Conservation (phyloP, 495 filamentous ascomycete genomes). For the Clavariopsis aquatica region DNA sequence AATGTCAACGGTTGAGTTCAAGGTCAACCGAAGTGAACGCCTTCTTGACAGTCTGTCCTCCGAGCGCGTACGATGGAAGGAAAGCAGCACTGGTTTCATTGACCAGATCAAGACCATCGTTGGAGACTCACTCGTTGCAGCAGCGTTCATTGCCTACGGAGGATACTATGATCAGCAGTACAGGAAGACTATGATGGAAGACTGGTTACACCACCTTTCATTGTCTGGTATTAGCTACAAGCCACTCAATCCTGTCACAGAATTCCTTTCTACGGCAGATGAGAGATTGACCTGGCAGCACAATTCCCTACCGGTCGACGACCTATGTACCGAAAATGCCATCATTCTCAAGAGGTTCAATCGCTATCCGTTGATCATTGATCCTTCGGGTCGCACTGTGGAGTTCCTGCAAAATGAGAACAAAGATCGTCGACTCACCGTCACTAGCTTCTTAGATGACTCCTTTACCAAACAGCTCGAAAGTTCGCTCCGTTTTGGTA, state of each 20-base stretch:
- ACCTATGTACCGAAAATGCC: slow-evolving; percentile 97
- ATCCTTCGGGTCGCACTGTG: slow-evolving; percentile 89
- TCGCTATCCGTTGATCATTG: slow-evolving; percentile 96
- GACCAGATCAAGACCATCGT: slow-evolving; percentile 96
- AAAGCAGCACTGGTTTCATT: slow-evolving; percentile 95
- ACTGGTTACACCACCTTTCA: slow-evolving; percentile 90
- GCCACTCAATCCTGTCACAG: slow-evolving; percentile 87
- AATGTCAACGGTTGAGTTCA: slow-evolving; percentile 94
- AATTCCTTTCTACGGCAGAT: slow-evolving; percentile 95
- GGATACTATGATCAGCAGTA: slow-evolving; percentile 98
- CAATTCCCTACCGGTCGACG: slow-evolving; percentile 94
- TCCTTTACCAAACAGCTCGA: slow-evolving; percentile 98
- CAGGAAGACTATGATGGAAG: slow-evolving; percentile 94
- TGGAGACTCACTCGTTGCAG: slow-evolving; percentile 90
- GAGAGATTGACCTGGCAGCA: slow-evolving; percentile 93
- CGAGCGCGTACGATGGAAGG: slow-evolving; percentile 90
- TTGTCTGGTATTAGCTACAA: slow-evolving; percentile 91
- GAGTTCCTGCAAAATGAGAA: slow-evolving; percentile 94
- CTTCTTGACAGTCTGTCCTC: slow-evolving; percentile 92
- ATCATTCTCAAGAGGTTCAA: slow-evolving; percentile 98
- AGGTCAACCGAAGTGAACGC: slow-evolving; percentile 93
- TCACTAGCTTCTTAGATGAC: slow-evolving; percentile 97
- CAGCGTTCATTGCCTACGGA: slow-evolving; percentile 96
- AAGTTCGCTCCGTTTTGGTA: slow-evolving; percentile 94
- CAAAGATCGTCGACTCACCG: slow-evolving; percentile 88